These are phyloP conservation scores for Ogataea paradorogensis DNA, from an alignment of 805 yeast species.

Conservation along the genomic window DNA sequence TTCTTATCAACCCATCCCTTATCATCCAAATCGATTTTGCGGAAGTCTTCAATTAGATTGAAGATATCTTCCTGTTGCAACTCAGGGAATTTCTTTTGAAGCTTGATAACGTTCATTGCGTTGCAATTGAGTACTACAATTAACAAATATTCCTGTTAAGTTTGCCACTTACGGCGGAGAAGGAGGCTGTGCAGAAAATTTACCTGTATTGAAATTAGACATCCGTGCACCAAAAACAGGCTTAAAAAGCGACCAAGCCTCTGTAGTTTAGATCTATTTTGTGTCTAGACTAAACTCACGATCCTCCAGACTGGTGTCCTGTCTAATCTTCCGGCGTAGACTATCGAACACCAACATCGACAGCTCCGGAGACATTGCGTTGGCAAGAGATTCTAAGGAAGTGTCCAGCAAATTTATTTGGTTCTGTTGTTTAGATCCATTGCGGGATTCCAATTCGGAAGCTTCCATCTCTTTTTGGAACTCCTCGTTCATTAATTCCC, in stretches of 20 bases:
- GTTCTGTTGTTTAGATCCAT: constrained; percentile 4
- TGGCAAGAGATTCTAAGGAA: constrained; percentile 22
- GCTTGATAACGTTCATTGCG: constrained; percentile 59
- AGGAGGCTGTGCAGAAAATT: constrained; percentile 8
- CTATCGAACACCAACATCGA: constrained; percentile 18
- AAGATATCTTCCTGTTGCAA: constrained; percentile 86
- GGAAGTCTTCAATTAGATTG: constrained; percentile 79
- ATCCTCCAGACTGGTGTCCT: constrained; percentile 11
- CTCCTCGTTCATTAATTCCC: constrained; percentile 33
- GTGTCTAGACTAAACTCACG: constrained; percentile 8
- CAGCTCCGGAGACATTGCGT: constrained; percentile 17
- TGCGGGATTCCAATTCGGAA: constrained; percentile 11
- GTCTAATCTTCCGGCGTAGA: constrained; percentile 17
- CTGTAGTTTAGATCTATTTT: constrained; percentile 1
- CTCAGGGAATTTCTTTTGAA: constrained; percentile 81
- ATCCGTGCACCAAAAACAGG: neutral
- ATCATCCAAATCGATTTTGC: constrained; percentile 83
- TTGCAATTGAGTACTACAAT: constrained; percentile 1
- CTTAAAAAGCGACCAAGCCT: constrained; percentile 1
- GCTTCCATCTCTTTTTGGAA: constrained; percentile 29
- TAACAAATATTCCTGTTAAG: constrained; percentile 6
- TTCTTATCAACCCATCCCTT: constrained; percentile 94
- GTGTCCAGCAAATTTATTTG: constrained; percentile 19
- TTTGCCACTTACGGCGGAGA: constrained; percentile 7
- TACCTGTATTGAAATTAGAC: neutral